Evolutionary conservation across 2,329 filamentous ascomycete species (phyloP).

Genomic region (Pestalotiopsis sp.): DNA sequence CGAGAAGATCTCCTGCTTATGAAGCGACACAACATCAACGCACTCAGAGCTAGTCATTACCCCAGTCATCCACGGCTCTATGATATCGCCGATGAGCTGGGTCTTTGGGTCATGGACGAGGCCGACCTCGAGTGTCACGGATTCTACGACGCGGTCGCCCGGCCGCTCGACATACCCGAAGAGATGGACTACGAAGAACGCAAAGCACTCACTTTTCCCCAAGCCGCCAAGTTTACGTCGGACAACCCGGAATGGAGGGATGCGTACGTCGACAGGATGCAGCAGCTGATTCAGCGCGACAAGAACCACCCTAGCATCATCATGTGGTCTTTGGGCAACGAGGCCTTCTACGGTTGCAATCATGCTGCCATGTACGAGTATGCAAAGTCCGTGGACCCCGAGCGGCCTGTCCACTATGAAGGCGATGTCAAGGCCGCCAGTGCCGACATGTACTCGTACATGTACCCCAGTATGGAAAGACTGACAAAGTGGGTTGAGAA

Average conservation of each 20-base stretch:
- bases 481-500: slow-evolving; percentile 48
- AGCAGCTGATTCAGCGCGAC: slow-evolving; percentile 66
- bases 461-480: slow-evolving; percentile 62
- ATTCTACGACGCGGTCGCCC: slow-evolving; percentile 51
- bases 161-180: slow-evolving; percentile 55
- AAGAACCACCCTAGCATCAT: slow-evolving; percentile 73
- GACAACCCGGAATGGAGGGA: slow-evolving; percentile 63
- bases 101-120: slow-evolving; percentile 61
- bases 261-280: slow-evolving; percentile 69
- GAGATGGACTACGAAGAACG: slow-evolving; percentile 62
- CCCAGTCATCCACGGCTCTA: slow-evolving; percentile 64
- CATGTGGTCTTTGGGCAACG: slow-evolving; percentile 75
- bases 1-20: slow-evolving; percentile 65
- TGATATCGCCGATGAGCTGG: slow-evolving; percentile 66
- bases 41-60: slow-evolving; percentile 70
- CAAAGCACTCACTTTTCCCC: slow-evolving; percentile 55
- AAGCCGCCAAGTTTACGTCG: slow-evolving; percentile 60
- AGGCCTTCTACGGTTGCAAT: slow-evolving; percentile 72
- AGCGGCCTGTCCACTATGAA: slow-evolving; percentile 67
- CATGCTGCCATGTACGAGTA: slow-evolving; percentile 69
- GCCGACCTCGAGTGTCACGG: slow-evolving; percentile 57
- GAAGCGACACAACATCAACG: slow-evolving; percentile 74
- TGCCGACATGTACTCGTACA: slow-evolving; percentile 68
- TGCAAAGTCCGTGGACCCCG: slow-evolving; percentile 58
- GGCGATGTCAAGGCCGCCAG: slow-evolving; percentile 61